phyloP scores from a whole-genome alignment of 1,284 basidiomycete species.

The Moniliella sp. region DNA sequence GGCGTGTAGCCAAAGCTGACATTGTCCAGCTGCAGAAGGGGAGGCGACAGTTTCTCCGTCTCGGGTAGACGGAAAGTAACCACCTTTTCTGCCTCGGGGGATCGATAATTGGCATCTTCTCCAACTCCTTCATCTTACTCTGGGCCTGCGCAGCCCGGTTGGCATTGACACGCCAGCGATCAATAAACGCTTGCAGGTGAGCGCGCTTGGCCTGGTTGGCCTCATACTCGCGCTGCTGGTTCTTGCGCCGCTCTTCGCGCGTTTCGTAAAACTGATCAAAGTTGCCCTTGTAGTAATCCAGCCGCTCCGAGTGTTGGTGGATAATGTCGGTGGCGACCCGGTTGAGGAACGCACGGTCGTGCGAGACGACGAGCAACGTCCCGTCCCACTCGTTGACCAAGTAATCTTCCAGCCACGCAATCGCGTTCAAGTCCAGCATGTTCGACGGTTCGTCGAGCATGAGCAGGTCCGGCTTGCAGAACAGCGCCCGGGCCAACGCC shows the following conservation, averaged over 20 bases:
- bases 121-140: slow-evolving; percentile 89
- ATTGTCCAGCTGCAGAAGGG: slow-evolving; percentile 80
- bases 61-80: slow-evolving; percentile 42
- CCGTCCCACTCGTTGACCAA: slow-evolving; percentile 61
- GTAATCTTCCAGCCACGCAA: slow-evolving; percentile 41
- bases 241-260: slow-evolving; percentile 75
- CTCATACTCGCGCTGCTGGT: slow-evolving; percentile 56
- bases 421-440: slow-evolving; percentile 45
- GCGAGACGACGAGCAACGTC: slow-evolving; percentile 84
- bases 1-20: slow-evolving; percentile 72
- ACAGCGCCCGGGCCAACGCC: slow-evolving; percentile 78
- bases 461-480: slow-evolving; percentile 49
- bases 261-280: slow-evolving; percentile 98
- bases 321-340: slow-evolving; percentile 92
- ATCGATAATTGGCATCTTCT: slow-evolving; percentile 82
- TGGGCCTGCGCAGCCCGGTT: slow-evolving; percentile 47
- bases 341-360: slow-evolving; percentile 95
- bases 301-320: slow-evolving; percentile 76
- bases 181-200: slow-evolving; percentile 84
- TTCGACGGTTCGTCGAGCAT: slow-evolving; percentile 53
- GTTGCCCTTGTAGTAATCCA: slow-evolving; percentile 63
- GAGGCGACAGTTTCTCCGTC: slow-evolving; percentile 43
- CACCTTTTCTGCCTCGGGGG: slow-evolving; percentile 56
- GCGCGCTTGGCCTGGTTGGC: slow-evolving; percentile 81
- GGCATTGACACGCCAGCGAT: slow-evolving; percentile 31